A percentile compares a stretch with the other conserved stretches of the same genome.
Evolutionary conservation across 2,329 filamentous ascomycete species (phyloP).

Genomic region (Xylaria digitata): DNA sequence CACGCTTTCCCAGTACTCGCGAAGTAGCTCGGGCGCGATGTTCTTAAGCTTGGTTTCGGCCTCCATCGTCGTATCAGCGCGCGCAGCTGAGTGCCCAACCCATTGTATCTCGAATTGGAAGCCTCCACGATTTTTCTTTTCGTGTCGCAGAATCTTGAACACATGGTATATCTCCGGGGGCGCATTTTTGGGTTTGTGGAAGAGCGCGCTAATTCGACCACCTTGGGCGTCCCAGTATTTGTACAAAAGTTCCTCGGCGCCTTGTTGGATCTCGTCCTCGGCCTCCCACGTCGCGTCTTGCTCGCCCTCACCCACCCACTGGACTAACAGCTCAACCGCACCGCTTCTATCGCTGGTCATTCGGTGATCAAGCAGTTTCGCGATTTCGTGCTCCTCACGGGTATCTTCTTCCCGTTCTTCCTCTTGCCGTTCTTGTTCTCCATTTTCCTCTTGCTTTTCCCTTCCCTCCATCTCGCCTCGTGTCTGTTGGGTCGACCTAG

Average conservation of each 20-base stretch:
- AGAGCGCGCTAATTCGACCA: slow-evolving; percentile 48
- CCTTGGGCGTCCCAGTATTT: slow-evolving; percentile 51
- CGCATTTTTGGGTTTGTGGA: slow-evolving; percentile 45
- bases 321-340: slow-evolving; percentile 49
- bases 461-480: slow-evolving; percentile 28
- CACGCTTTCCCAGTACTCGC: slow-evolving; percentile 48
- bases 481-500: background rate
- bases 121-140: slow-evolving; percentile 45
- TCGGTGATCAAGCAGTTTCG: slow-evolving; percentile 45
- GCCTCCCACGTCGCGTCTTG: slow-evolving; percentile 50
- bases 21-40: slow-evolving; percentile 42
- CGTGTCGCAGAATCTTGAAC: slow-evolving; percentile 47
- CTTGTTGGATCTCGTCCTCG: slow-evolving; percentile 51
- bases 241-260: slow-evolving; percentile 49
- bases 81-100: slow-evolving; percentile 49
- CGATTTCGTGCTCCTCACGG: slow-evolving; percentile 46
- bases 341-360: slow-evolving; percentile 40
- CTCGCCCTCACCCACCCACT: slow-evolving; percentile 47
- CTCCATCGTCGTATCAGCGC: slow-evolving; percentile 47
- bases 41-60: slow-evolving; percentile 48
- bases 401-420: slow-evolving; percentile 35
- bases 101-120: slow-evolving; percentile 51
- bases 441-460: slow-evolving; percentile 29
- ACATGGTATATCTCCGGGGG: slow-evolving; percentile 47
- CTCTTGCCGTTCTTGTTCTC: slow-evolving; percentile 32